phyloP scores from a whole-genome alignment of 805 yeast genomes.

The Myxozyma sirexii region DNA sequence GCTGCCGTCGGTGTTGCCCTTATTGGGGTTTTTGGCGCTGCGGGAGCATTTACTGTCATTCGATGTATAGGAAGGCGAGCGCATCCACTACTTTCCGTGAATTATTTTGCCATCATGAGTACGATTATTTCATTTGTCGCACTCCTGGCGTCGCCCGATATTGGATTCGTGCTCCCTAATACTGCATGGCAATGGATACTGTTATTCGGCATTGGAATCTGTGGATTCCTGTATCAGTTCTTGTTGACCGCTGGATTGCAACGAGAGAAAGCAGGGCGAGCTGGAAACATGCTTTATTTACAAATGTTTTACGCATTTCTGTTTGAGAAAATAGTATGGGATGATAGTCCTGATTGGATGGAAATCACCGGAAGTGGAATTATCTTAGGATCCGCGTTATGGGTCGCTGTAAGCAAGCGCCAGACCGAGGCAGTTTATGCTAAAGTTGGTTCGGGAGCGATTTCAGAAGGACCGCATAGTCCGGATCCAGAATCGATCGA shows the following conservation, averaged over 20 bases:
- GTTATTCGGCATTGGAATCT: constrained; percentile 62
- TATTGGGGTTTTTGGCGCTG: constrained; percentile 69
- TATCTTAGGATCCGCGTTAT: constrained; percentile 65
- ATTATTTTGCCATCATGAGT: constrained; percentile 69
- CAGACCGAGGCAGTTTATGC: constrained; percentile 9
- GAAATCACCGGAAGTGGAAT: constrained; percentile 70
- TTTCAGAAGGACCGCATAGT: constrained; percentile 12
- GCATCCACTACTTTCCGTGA: constrained; percentile 78
- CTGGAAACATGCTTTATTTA: constrained; percentile 73
- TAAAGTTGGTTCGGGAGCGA: constrained; percentile 30
- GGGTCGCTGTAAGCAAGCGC: constrained; percentile 56
- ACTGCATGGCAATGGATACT: constrained; percentile 67
- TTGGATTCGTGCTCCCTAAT: constrained; percentile 63
- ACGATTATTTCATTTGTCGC: constrained; percentile 57
- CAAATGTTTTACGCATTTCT: constrained; percentile 76
- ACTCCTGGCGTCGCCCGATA: constrained; percentile 58
- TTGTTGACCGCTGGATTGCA: constrained; percentile 80
- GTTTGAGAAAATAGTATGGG: constrained; percentile 74
- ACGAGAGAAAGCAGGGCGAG: constrained; percentile 75
- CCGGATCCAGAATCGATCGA: constrained; percentile 9
- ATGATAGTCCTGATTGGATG: constrained; percentile 69
- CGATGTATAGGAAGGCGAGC: constrained; percentile 76
- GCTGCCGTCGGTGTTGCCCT: constrained; percentile 66
- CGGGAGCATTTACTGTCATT: constrained; percentile 67
- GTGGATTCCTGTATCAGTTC: constrained; percentile 84